These are phyloP conservation scores for Talaromyces liani DNA, from an alignment of 495 filamentous ascomycete species.

Conservation along the genomic window DNA sequence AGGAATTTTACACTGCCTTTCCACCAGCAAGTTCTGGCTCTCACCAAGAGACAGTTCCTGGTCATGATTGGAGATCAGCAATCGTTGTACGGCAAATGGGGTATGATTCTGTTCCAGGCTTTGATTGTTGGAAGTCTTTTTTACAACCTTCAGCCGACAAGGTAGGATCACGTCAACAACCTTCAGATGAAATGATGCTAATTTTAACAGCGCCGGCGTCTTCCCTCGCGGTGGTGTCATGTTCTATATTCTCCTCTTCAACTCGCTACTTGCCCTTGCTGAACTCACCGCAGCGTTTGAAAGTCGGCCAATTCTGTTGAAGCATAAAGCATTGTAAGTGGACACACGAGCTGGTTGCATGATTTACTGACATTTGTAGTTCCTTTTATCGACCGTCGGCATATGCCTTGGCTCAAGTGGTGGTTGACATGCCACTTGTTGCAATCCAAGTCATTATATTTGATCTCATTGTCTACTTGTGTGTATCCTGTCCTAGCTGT, in stretches of 20 bases:
- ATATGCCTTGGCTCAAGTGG: conserved; percentile 67
- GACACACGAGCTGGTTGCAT: neutral
- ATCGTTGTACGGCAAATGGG: conserved; percentile 44
- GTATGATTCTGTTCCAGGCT: conserved; percentile 60
- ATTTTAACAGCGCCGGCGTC: conserved; percentile 27
- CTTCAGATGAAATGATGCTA: conserved; percentile 8
- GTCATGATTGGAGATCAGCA: conserved; percentile 57
- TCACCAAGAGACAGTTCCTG: conserved; percentile 58
- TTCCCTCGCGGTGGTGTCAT: conserved; percentile 47
- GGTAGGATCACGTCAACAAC: conserved; percentile 14
- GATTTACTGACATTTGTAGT: conserved; percentile 16
- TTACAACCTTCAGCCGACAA: conserved; percentile 58
- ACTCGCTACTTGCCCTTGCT: conserved; percentile 67
- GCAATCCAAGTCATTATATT: conserved; percentile 65
- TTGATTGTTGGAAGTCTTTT: conserved; percentile 74
- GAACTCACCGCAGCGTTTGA: conserved; percentile 67
- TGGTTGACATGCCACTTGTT: conserved; percentile 68
- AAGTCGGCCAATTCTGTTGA: conserved; percentile 65
- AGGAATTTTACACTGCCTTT: conserved; percentile 62
- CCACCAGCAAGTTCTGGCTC: conserved; percentile 57
- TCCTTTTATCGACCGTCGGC: conserved; percentile 80
- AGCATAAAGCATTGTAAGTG: conserved; percentile 64
- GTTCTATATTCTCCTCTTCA: conserved; percentile 78
- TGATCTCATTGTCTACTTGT: conserved; percentile 70
- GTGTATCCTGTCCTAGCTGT: conserved; percentile 12